Evolutionary conservation across 345 rosid species (phyloP).

Genomic region (Dipteronia sinensis): DNA sequence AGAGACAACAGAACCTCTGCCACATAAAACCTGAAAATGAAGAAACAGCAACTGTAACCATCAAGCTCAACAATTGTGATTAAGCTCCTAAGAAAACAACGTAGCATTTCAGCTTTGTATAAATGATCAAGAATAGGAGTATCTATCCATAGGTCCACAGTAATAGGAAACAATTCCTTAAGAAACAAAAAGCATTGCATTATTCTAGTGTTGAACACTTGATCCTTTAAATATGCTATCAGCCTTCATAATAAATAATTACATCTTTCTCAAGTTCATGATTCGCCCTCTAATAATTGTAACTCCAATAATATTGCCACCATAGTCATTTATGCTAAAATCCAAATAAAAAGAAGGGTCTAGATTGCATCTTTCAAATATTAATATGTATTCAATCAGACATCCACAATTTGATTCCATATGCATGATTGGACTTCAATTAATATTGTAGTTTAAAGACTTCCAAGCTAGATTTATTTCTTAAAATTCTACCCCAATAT

Average conservation of each 20-base stretch:
- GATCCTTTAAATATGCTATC: neutral
- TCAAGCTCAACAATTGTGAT: neutral
- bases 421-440: neutral
- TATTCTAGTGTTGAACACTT: neutral
- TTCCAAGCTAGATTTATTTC: neutral
- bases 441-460: neutral
- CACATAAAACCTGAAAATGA: slow-evolving; percentile 62
- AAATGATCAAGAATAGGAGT: neutral
- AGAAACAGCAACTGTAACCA: slow-evolving; percentile 6
- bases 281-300: neutral
- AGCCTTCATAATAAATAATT: neutral
- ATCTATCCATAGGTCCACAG: neutral
- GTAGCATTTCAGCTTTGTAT: neutral
- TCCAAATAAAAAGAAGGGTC: neutral
- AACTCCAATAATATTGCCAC: neutral
- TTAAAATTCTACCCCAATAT: neutral
- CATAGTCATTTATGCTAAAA: neutral
- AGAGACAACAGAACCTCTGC: slow-evolving; percentile 72
- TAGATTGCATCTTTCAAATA: neutral
- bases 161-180: neutral
- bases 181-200: neutral
- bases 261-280: neutral
- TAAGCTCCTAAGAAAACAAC: neutral
- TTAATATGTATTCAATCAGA: too few relatives aligned
- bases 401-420: too few relatives aligned